phyloP scores from a whole-genome alignment of 148 eudicot genomes.

The Spergularia marina region DNA sequence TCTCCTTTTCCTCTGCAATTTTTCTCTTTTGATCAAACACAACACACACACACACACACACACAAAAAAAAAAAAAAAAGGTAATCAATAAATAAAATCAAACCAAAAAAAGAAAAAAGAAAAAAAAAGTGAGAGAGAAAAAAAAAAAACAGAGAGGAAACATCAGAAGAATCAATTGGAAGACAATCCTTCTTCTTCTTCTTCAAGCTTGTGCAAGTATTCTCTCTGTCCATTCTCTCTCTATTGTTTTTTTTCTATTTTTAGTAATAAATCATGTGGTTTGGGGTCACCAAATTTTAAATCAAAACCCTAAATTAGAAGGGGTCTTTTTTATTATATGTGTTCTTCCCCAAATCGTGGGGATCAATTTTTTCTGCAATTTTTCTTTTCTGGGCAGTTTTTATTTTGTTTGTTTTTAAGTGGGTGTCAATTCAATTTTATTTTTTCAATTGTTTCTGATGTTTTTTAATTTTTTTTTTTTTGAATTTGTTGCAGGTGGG shows the following conservation, averaged over 20 bases:
- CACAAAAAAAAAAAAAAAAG: too few species aligned
- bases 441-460: background rate
- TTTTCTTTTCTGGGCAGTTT: conserved; percentile 2
- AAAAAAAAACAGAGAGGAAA: background rate
- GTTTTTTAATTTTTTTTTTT: background rate
- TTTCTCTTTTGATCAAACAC: conserved; percentile 20
- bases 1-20: conserved; percentile 14
- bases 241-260: background rate
- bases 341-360: conserved; percentile 8
- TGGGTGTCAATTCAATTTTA: background rate
- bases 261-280: background rate
- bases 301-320: conserved; percentile 23
- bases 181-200: background rate
- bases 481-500: conserved; percentile 15
- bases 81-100: background rate
- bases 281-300: background rate
- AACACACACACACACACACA: too few species aligned
- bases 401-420: conserved; percentile 12
- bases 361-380: background rate
- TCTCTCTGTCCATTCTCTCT: conserved; percentile 8
- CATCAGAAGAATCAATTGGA: conserved; percentile 18
- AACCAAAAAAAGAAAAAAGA: background rate
- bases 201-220: conserved; percentile 24
- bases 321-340: background rate
- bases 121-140: background rate